These are phyloP conservation scores for Pisolithus thermaeus DNA, from an alignment of 1,284 basidiomycete species.

Conservation along the genomic window DNA sequence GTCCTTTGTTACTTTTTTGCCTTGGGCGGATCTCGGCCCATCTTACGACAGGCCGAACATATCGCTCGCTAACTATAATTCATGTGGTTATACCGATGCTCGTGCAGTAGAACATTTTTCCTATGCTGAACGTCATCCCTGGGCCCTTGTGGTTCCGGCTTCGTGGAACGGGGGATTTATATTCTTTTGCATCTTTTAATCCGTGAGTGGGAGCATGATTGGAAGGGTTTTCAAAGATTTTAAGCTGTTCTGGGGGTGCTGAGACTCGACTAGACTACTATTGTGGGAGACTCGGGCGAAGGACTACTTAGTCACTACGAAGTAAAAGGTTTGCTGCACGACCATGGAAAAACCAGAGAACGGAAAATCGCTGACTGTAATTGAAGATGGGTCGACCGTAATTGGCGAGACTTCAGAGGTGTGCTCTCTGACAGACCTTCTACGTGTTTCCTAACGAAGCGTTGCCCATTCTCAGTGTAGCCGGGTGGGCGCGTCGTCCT, in stretches of 20 bases:
- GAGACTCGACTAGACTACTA: conserved; percentile 32
- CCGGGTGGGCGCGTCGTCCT: neutral
- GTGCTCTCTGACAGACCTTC: neutral
- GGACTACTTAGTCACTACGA: conserved; percentile 44
- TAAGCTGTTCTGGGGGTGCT: conserved; percentile 30
- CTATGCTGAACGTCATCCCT: conserved; percentile 17
- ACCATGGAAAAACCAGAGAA: conserved; percentile 57
- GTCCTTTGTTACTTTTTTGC: conserved; percentile 42
- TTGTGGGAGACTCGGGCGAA: conserved; percentile 30
- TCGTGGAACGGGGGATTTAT: conserved; percentile 16
- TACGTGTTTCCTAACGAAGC: neutral
- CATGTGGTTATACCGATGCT: conserved; percentile 16
- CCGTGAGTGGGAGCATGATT: conserved; percentile 18
- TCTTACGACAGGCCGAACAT: conserved; percentile 22
- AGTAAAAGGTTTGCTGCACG: conserved; percentile 47
- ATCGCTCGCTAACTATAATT: conserved; percentile 14
- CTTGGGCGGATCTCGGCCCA: conserved; percentile 38
- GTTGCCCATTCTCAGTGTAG: neutral
- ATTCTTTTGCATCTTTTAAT: conserved; percentile 17
- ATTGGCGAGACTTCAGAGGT: neutral
- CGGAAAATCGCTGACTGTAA: conserved; percentile 37
- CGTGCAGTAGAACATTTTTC: neutral
- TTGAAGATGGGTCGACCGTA: conserved; percentile 35
- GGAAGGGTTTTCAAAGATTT: conserved; percentile 30
- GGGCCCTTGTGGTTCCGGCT: conserved; percentile 12